Evolutionary conservation across 2,329 filamentous ascomycete species (phyloP), one percentile per base, ranked within the genome.

Genomic region (Venturia pyrina): DNA sequence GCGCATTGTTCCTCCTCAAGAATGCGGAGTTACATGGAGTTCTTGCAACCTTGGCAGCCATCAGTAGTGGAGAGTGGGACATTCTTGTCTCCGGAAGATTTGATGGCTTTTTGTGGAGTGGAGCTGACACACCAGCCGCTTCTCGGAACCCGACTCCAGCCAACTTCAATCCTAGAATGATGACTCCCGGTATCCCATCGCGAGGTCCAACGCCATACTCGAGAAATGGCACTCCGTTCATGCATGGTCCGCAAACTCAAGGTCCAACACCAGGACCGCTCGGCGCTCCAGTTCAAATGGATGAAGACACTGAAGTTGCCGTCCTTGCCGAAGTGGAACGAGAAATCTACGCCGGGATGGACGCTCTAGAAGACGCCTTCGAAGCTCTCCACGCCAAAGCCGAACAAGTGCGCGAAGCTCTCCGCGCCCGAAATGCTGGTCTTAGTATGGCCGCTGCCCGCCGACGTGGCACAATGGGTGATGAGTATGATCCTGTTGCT

Each of bases 11-110:
- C 73, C 85, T 98, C 61, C 84, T 97, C 69, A 91, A 89, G 74
- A 89, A 97, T 74, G 87, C 88, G 0, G 81, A 85, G 15, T 85
- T 95, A 62, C 93, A 98, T 75, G 89, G 95, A 72, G 86, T 96
- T 41, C 85, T 98, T 3, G 87, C 91, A 50, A 96, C 93, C 0
- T 83, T 97, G 62, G 88, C 90, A 44, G 91, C 93, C 64, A 95
- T 98, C 70, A 95, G 89, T 73, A 85, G 87, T 60, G 89, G 90
- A n/a, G 93, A 98, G 76, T 98, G 93, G 93, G 93, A 97, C 68
- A 96, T 98, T 65, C 82, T 98, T 15, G 91, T 89, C 5, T 97
- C 93, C 0, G 93, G 93, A 37, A 89, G 93, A 37, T 98, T 98
- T 71, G 93, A 97, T 73, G 93, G 93, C 4, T 98, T 98, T 77